Base-by-base conservation (phyloP, 371 early-diverging fungal genomes). In the Mortierella sp. region DNA sequence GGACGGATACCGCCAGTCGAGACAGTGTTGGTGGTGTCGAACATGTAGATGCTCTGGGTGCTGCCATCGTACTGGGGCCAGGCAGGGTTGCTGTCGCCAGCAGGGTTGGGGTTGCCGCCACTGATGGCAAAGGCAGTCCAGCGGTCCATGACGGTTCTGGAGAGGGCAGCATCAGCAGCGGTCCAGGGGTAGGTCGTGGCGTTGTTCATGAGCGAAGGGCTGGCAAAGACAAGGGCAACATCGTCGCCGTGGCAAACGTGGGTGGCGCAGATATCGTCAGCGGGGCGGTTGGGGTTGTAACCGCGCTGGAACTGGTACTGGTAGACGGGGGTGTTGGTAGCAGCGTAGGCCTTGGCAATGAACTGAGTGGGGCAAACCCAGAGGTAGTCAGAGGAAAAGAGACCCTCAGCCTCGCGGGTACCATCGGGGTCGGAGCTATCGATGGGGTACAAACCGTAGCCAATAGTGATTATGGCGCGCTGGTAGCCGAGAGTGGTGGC, bases 221-320 rank as follows among this genome's bases (percentile, higher is more conserved):
- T 86, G 73, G 82, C 87, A 80, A 86, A 86, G 75, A 86, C 82
- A 32, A 86, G 24, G 16, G 87, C 87, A 43, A 86, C 82, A 80
- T 82, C 82, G 32, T 86, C 87, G 71, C 82, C 87, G 75, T 86
- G 87, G 87, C 87, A 86, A 65, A 86, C 87, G 41, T 86, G 58
- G 60, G 24, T 71, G 18, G 58, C 51, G 71, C 87, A 86, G 35
- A 82, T 56, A 44, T 86, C 87, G 18, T 21, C 35, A 4, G 75
- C 27, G 44, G 87, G 76, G 21, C 87, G 87, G 71, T 71, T 80
- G 71, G 82, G 82, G 73, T 77, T 79, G 68, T 86, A 86, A 16
- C 78, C 87, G 35, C 65, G 74, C 70, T 82, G 82, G 80, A 86
- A 86, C 58, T 86, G 87, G 78, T 82, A 82, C 60, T 86, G 87